Percentiles rank a stretch among this genome's conserved stretches.
Evolutionary conservation across 108 stramenopile genomes (phyloP).

Genomic region (Thalassiosira profunda): DNA sequence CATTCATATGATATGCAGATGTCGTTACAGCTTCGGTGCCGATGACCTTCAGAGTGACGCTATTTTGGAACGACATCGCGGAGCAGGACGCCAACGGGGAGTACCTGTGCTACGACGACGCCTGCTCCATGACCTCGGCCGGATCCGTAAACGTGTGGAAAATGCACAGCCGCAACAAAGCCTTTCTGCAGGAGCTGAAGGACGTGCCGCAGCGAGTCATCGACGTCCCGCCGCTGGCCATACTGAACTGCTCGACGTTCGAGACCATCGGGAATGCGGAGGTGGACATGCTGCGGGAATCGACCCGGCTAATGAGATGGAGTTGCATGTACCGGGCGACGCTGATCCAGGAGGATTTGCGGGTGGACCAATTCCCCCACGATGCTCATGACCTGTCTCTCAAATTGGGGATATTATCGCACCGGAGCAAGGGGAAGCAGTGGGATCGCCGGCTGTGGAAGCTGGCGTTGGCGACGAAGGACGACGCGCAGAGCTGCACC

Average conservation of each 20-base stretch:
- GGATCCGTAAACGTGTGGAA: slow-evolving; percentile 16
- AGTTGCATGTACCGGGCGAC: slow-evolving; percentile 53
- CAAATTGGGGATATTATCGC: slow-evolving; percentile 49
- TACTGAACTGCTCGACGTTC: slow-evolving; percentile 53
- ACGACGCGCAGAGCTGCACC: slow-evolving; percentile 46
- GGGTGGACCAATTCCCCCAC: slow-evolving; percentile 59
- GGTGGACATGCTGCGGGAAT: slow-evolving; percentile 29
- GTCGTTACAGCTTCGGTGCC: slow-evolving; percentile 29
- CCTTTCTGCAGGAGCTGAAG: slow-evolving; percentile 5
- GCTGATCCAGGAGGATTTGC: slow-evolving; percentile 49
- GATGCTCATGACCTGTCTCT: slow-evolving; percentile 55
- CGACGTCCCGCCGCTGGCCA: slow-evolving; percentile 58
- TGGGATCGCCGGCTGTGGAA: slow-evolving; percentile 66
- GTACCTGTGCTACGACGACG: neutral
- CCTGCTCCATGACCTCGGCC: no score
- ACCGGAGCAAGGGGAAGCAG: slow-evolving; percentile 35
- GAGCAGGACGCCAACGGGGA: neutral
- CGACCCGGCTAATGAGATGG: slow-evolving; percentile 43
- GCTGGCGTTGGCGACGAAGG: slow-evolving; percentile 48
- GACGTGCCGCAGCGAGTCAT: slow-evolving; percentile 14
- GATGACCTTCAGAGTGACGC: slow-evolving; percentile 58
- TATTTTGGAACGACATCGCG: slow-evolving; percentile 49
- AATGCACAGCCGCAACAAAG: slow-evolving; percentile 29
- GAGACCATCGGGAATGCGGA: slow-evolving; percentile 54
- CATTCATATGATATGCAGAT: no score